Evolutionary conservation across 1,139 yeast species (phyloP).

Genomic region (Pichia sp.): DNA sequence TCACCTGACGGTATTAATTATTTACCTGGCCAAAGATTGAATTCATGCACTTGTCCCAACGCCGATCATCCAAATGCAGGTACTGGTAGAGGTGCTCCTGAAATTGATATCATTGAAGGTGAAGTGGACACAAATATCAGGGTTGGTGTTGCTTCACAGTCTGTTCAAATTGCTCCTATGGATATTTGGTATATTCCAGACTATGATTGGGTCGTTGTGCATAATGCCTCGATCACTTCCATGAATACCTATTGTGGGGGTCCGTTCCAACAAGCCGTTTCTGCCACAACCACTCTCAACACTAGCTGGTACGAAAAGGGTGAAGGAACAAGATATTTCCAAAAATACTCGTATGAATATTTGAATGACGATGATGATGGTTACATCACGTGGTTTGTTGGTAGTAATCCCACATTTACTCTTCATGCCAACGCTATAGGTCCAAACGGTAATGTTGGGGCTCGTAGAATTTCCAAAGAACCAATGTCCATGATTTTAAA

Average conservation of each 20-base stretch:
- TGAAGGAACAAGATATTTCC: conserved; percentile 36
- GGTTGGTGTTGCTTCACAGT: conserved; percentile 50
- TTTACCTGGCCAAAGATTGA: conserved; percentile 50
- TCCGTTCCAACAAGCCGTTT: conserved; percentile 53
- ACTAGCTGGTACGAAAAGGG: conserved; percentile 51
- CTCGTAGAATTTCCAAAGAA: conserved; percentile 51
- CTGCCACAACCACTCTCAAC: conserved; percentile 45
- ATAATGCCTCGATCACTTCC: conserved; percentile 37
- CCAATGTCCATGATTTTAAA: conserved; percentile 56
- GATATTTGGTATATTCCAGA: conserved; percentile 61
- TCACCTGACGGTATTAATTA: conserved; percentile 54
- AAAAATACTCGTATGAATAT: conserved; percentile 72
- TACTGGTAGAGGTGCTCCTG: conserved; percentile 58
- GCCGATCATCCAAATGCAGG: conserved; percentile 55
- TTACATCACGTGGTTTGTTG: conserved; percentile 72
- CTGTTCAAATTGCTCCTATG: conserved; percentile 52
- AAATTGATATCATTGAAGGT: conserved; percentile 55
- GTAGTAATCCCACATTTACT: conserved; percentile 46
- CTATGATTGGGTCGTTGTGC: conserved; percentile 40
- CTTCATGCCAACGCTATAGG: conserved; percentile 39
- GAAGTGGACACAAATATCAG: conserved; percentile 35
- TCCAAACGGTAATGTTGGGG: conserved; percentile 56
- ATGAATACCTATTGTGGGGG: conserved; percentile 54
- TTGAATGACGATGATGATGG: conserved; percentile 58
- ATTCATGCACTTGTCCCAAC: conserved; percentile 47